A percentile compares a stretch with the other conserved stretches of the same genome.
These are phyloP conservation scores for Capronia epimyces DNA, from an alignment of 2,329 filamentous ascomycete species.

Conservation along the genomic window DNA sequence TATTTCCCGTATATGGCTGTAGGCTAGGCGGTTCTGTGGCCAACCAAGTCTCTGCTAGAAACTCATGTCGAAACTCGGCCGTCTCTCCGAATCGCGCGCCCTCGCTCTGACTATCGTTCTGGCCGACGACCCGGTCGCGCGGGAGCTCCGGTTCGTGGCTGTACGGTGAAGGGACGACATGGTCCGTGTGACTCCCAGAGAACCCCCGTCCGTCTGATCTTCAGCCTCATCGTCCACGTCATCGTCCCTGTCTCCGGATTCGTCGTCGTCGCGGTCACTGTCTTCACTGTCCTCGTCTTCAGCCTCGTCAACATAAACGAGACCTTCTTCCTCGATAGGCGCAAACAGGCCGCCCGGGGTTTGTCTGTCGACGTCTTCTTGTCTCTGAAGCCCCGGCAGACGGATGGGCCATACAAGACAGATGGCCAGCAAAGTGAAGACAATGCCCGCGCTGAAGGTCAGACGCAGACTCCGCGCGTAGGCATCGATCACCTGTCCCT, in stretches of 20 bases:
- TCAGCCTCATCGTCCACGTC: no score
- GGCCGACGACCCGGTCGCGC: not conserved
- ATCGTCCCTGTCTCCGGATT: no score
- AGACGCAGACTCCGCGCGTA: slow-evolving; percentile 23
- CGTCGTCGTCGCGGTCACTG: no score
- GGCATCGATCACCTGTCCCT: slow-evolving; percentile 25
- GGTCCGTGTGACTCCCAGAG: not conserved
- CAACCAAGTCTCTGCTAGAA: no score
- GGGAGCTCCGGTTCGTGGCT: not conserved
- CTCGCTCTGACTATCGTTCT: not conserved
- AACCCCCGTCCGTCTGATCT: not conserved
- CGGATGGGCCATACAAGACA: slow-evolving; percentile 19
- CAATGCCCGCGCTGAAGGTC: slow-evolving; percentile 19
- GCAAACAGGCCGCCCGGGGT: not conserved
- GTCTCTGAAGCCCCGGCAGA: slow-evolving; percentile 18
- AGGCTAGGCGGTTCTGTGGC: no score
- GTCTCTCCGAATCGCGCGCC: not conserved
- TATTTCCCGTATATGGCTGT: no score
- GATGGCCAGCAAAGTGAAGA: slow-evolving; percentile 13
- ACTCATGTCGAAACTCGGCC: not conserved
- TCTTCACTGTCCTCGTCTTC: not conserved
- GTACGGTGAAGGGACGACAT: not conserved
- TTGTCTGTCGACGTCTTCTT: slow-evolving; percentile 13
- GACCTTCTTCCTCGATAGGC: not conserved
- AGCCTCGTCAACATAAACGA: not conserved